These are phyloP conservation scores for Begonia masoniana DNA, from an alignment of 306 rosid genomes.

Conservation along the genomic window DNA sequence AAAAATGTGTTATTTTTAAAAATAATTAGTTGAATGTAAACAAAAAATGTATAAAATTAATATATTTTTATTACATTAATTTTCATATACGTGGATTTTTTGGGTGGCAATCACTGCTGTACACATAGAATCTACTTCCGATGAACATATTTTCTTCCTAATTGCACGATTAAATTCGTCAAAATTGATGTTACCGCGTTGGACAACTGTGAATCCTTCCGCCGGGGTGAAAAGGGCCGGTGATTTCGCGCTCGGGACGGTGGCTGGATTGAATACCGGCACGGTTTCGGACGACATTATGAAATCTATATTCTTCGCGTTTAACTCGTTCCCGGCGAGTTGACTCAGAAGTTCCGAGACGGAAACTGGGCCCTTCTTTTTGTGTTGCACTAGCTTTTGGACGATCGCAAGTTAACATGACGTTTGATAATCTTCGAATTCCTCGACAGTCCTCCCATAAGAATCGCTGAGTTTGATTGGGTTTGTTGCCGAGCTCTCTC, in stretches of 20 bases:
- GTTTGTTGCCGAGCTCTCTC: constrained; percentile 19
- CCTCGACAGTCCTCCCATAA: constrained; percentile 82
- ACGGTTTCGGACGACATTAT: constrained; percentile 28
- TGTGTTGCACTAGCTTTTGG: constrained; percentile 34
- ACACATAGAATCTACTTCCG: constrained; percentile 58
- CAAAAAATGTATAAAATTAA: too few relatives aligned
- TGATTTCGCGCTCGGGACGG: constrained; percentile 8
- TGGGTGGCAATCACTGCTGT: constrained; percentile 45
- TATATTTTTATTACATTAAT: too few relatives aligned
- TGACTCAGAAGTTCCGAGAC: constrained; percentile 52
- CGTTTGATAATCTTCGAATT: constrained; percentile 40
- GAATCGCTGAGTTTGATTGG: constrained; percentile 26
- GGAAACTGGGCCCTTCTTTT: constrained; percentile 34
- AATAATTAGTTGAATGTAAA: too few relatives aligned
- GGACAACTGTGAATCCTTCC: constrained; percentile 27
- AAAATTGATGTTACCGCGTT: constrained; percentile 28
- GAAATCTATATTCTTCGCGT: constrained; percentile 31
- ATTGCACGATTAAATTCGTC: constrained; percentile 31
- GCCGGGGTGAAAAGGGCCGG: constrained; percentile 14
- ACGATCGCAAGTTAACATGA: constrained; percentile 49
- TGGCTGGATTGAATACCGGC: constrained; percentile 36
- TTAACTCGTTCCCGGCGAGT: constrained; percentile 33
- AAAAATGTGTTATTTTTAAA: too few relatives aligned
- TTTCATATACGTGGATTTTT: too few relatives aligned
- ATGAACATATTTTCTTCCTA: constrained; percentile 44